Evolutionary conservation across 371 early-diverging fungal genomes (phyloP).

Genomic region (Fennellomyces sp.): DNA sequence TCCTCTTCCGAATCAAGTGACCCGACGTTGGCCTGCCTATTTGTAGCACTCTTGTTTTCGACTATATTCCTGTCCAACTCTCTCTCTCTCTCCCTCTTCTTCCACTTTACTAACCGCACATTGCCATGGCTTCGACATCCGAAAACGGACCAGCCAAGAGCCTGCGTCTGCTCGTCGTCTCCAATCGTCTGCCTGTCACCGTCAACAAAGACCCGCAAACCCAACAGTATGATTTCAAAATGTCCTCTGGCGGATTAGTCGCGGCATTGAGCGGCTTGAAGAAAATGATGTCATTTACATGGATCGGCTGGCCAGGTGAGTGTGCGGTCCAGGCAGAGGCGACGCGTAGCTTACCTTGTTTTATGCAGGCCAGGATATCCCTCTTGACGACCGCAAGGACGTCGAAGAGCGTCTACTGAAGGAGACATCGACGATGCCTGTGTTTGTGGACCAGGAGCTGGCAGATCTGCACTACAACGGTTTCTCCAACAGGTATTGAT

Average conservation of each 20-base stretch:
- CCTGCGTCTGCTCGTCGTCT: conserved; percentile 91
- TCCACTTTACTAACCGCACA: background rate
- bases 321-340: no score
- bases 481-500: conserved; percentile 88
- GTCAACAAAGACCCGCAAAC: conserved; percentile 73
- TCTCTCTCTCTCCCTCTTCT: background rate
- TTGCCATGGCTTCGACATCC: conserved; percentile 5
- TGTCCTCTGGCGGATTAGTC: conserved; percentile 98
- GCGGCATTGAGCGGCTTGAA: conserved; percentile 95
- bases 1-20: background rate
- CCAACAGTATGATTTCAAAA: conserved; percentile 72
- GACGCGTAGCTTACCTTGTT: background rate
- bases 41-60: background rate
- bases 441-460: conserved; percentile 95
- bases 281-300: conserved; percentile 94
- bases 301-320: conserved; percentile 99
- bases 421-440: conserved; percentile 93
- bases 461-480: conserved; percentile 99
- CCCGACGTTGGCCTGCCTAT: background rate
- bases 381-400: conserved; percentile 77
- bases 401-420: conserved; percentile 76
- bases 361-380: conserved; percentile 75
- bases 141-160: conserved; percentile 4
- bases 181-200: conserved; percentile 99
- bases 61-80: background rate